Conservation (phyloP, 2,329 filamentous ascomycete species). For the Cladosporium oxysporum region DNA sequence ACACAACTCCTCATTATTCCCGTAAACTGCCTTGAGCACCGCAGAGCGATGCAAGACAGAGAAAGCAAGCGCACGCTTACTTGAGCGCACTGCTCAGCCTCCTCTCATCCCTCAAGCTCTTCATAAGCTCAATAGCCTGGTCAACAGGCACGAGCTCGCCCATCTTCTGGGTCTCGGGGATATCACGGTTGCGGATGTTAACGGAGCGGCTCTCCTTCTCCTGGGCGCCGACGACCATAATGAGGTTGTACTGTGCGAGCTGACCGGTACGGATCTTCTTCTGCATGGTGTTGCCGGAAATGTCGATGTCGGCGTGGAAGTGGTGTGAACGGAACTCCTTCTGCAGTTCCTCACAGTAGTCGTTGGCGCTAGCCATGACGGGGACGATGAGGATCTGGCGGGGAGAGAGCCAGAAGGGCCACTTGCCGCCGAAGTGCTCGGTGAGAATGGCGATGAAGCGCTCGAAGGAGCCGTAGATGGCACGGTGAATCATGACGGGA, state of each 20-base stretch:
- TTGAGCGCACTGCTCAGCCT: constrained; percentile 34
- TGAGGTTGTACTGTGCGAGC: constrained; percentile 80
- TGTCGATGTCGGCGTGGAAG: constrained; percentile 71
- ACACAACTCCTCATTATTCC: constrained; percentile 2
- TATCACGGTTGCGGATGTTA: constrained; percentile 66
- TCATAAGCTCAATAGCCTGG: constrained; percentile 58
- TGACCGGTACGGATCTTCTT: constrained; percentile 88
- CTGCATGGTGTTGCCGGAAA: constrained; percentile 77
- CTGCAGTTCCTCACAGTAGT: constrained; percentile 76
- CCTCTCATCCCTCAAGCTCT: constrained; percentile 47
- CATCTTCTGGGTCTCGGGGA: constrained; percentile 62
- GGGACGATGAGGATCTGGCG: constrained; percentile 78
- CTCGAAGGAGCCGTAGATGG: constrained; percentile 72
- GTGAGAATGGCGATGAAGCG: constrained; percentile 73
- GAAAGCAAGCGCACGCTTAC: not conserved
- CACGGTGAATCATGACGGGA: constrained; percentile 85
- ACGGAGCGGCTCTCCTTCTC: constrained; percentile 61
- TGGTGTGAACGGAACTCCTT: constrained; percentile 63
- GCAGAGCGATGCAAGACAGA: not conserved
- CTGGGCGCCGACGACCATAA: constrained; percentile 68
- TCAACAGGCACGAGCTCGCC: constrained; percentile 63
- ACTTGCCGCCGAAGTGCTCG: constrained; percentile 84
- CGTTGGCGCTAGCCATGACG: constrained; percentile 69
- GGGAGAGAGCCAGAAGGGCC: constrained; percentile 88
- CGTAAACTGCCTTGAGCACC: not conserved